Evolutionary conservation across 108 stramenopile species (phyloP).

Genomic region (Nitzschia sp.): DNA sequence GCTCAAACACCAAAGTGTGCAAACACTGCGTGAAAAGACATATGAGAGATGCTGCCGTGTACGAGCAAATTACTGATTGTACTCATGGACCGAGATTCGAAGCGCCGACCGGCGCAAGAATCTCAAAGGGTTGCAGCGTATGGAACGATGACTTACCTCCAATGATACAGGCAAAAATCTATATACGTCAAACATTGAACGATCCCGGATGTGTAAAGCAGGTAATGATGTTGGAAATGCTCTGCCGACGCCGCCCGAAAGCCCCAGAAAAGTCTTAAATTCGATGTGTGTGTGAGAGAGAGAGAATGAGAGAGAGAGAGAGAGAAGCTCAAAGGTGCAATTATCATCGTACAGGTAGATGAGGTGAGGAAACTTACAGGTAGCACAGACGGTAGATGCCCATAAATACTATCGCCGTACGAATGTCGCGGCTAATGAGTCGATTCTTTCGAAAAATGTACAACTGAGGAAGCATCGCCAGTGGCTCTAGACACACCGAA

Average conservation of each 20-base stretch:
- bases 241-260: conserved; percentile 69
- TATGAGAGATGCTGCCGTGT: too few relatives aligned
- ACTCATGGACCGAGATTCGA: too few relatives aligned
- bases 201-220: background rate
- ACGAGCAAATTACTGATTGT: too few relatives aligned
- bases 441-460: conserved; percentile 84
- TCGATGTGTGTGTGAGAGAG: too few relatives aligned
- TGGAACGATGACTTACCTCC: conserved; percentile 5
- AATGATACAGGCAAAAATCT: conserved; percentile 11
- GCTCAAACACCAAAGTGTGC: background rate
- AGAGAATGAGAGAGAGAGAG: too few relatives aligned
- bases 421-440: conserved; percentile 85
- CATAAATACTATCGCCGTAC: conserved; percentile 85
- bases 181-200: conserved; percentile 1
- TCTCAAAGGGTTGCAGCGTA: too few relatives aligned
- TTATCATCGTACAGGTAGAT: too few relatives aligned
- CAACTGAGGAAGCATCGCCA: conserved; percentile 93
- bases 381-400: conserved; percentile 87
- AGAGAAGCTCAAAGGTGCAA: too few relatives aligned
- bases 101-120: too few relatives aligned
- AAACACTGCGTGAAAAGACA: background rate
- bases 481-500: conserved; percentile 84
- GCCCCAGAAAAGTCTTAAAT: conserved; percentile 93
- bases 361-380: too few relatives aligned
- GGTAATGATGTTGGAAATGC: conserved; percentile 2